Evolutionary conservation across 306 rosid genomes (phyloP), one percentile per base, ranked within the genome.

Genomic region (Dryas alaskensis): DNA sequence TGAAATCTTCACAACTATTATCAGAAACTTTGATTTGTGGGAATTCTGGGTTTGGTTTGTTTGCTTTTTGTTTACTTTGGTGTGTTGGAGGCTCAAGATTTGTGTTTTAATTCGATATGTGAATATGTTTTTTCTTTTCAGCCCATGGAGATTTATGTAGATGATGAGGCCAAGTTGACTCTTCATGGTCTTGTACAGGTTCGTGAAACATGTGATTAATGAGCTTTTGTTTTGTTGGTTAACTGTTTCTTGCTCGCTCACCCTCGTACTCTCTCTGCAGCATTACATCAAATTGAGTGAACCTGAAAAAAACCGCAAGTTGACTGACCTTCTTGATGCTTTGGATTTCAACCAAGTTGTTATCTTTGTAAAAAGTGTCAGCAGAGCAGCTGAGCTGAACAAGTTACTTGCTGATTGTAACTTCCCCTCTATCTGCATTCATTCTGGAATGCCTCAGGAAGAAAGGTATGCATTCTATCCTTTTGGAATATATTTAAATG

Each of bases 141-240:
- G 96, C 96, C 96, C 37, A 87, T 89, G 96, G 92, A 87, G 76
- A 87, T 87, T 44, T 89, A 89, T 76, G 96, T 89, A 6, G 92
- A 89, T 75, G 96, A 89, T 69, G 92, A 87, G 84, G 92, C 96
- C 74, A 89, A 85, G 55, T 87, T 89, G 85, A 89, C 96, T 7
- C 96, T 89, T 60, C 96, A 89, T 50, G 96, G 96, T 79, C 92
- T 89, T 4, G 96, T 89, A 8, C 93, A 89, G 90, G 90, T 89
- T 54, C 27, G 17, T 40, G 57, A 8, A 47, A 65, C 31, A 3
- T 14, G 3, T 46, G 31, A 22, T 62, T 51, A 57, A 43, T 74
- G 10, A 13, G 12, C 31, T 73, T 1, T 54, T 69, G 49, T 51
- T 25, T 76, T 59, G 46, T 72, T 48, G 11, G 16, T 22, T 71